Evolutionary conservation across 2,329 filamentous ascomycete species (phyloP), one percentile per base, ranked within the genome.

Genomic region (Exophiala dermatitidis): DNA sequence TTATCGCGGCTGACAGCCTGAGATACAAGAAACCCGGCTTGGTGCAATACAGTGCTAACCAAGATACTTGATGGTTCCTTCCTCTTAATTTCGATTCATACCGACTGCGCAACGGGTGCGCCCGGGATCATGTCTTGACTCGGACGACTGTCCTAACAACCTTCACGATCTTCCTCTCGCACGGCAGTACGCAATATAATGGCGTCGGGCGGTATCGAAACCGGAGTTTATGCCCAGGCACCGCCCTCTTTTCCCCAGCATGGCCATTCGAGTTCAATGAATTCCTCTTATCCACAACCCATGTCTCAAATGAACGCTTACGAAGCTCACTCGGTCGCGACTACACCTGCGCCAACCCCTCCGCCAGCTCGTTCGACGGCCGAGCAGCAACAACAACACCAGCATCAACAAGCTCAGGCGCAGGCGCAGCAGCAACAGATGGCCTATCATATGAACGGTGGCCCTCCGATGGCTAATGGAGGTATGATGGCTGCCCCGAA

Each of bases 331-430:
- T 74, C 72, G 38, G 65, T 73, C 48, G 66, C 68, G 8, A 72
- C 72, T 7, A 74, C 73, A 10, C 71, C 72, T 48, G 69, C 71
- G 44, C 71, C 69, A 26, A 75, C 73, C 30, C 71, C 72, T 44
- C 71, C 73, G 36, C 65, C 71, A 34, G 64, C 64, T 28, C 60
- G 65, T 53, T 67, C 68, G 59, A 64, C 56, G 29, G 70, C 71
- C 26, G 72, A 75, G 54, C 72, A 74, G 29, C 52, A 58, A 29
- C 53, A 71, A 28, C 72, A 74, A 53, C 72, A 74, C 19, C 57
- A 61, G 31, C 32, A 45, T 29, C 44, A 43, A 36, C 50, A 48
- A 28, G 30, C 32, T 28, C 50, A 53, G 33, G 30, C 74, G 53
- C 72, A 73, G 30, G 32, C 54, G 12, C 54, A 71, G 29, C 72